Conservation (phyloP, 495 filamentous ascomycete species). For the Penicillium angulare region DNA sequence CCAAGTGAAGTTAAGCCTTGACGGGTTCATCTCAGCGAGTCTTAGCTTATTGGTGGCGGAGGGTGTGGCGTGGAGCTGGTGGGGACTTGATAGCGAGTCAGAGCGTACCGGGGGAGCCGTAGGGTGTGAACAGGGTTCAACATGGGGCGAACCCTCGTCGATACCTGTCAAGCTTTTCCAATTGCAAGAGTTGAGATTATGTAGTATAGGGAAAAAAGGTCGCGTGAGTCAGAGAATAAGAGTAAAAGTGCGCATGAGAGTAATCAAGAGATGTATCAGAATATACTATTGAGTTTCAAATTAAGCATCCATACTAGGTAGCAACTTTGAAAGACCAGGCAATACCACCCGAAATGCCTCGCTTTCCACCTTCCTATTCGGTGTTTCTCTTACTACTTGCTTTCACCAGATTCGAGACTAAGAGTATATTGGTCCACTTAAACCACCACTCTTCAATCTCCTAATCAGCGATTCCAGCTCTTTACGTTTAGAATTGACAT, state of each 20-base stretch:
- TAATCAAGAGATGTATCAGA: not conserved
- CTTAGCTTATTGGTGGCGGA: not conserved
- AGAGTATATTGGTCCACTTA: not conserved
- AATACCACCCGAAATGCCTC: not conserved
- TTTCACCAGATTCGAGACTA: not conserved
- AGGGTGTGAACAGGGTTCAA: not conserved
- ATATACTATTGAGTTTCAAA: no score
- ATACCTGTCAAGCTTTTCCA: no score
- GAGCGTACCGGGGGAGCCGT: not conserved
- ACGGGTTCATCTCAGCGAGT: not conserved
- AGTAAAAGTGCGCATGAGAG: no score
- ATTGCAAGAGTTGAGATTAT: no score
- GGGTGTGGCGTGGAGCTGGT: not conserved
- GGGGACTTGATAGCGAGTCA: not conserved
- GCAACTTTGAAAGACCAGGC: no score
- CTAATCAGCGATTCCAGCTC: not conserved
- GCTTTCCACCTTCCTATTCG: constrained; percentile 1
- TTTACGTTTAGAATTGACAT: not conserved
- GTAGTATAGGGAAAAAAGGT: no score
- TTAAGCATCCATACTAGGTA: no score
- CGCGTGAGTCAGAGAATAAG: no score
- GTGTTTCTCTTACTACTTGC: not conserved
- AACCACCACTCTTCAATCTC: not conserved
- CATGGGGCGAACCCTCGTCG: no score
- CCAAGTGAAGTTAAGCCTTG: constrained; percentile 1